Evolutionary conservation across 177 flowering plant genomes (phyloP), one percentile per base, ranked within the genome.

Genomic region (Vitis hybrid): DNA sequence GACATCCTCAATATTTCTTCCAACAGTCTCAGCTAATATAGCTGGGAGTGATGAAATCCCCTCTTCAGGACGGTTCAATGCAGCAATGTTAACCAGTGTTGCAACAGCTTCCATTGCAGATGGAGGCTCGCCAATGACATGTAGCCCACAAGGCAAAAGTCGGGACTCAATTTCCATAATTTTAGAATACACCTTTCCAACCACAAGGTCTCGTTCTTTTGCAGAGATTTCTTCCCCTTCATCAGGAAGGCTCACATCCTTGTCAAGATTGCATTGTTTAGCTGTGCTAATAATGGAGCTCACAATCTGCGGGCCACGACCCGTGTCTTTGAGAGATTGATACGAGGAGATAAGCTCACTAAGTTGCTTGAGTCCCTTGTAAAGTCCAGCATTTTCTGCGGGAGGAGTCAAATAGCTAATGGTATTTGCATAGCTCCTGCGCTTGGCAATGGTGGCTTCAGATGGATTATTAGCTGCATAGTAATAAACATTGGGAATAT

Each of bases 111-210:
- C 99, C 91, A 93, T 73, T 33, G 99, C 98, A 0, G 99, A 81
- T 10, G 99, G 99, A 65, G 99, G 99, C 83, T 96, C 99, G 45
- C 99, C 99, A 64, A 96, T 92, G 77, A 96, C 88, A 75, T 96
- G 99, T 21, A 96, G 95, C 45, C 99, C 99, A 70, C 99, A 96
- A 1, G 99, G 99, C 70, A 96, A 67, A 22, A 96, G 86, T 51
- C 99, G 78, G 5, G 99, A 96, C 63, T 96, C 99, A 33, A 96
- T 96, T 83, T 96, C 99, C 99, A 96, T 96, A 76, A 96, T 93
- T 85, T 96, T 96, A 58, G 97, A 80, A 69, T 96, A 93, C 14
- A 93, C 97, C 80, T 90, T 91, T 49, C 99, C 99, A 49, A 96
- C 98, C 29, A 90, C 93, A 53, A 85, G 85, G 64, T 96, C 99